Base-by-base conservation (phyloP, 495 filamentous ascomycete species). In the Lasiosphaeriaceae sp. region DNA sequence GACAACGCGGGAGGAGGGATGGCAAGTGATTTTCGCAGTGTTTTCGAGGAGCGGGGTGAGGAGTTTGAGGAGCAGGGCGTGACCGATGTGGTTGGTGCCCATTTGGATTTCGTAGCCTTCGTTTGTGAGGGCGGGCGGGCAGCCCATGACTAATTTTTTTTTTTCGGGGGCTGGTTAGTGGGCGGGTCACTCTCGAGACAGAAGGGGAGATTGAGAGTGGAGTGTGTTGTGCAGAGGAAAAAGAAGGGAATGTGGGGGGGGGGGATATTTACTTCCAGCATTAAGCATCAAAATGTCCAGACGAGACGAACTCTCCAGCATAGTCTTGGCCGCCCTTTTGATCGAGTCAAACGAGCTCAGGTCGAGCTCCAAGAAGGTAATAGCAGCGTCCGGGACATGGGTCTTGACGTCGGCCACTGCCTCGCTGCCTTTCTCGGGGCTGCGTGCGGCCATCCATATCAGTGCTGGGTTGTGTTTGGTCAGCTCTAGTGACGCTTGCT, bases 101-200 rank as follows among this genome's bases (percentile, higher is more conserved):
- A 90, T 81, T 53, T 88, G 83, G 35, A 83, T 77, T 63, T 90
- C 86, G 62, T 83, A 85, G 14, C 86, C 85, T 16, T 89, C 83
- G 9, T 75, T 65, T 11, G 86, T 89, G 6, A 71, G 64, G 0
- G 67, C 65, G 1, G 71, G 69, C 2, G 82, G 76, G 12, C 75
- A 57, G 5, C 72, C 80, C 83, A 88, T 86, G 55, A 88, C 77
- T 47, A 14, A n/a, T n/a, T n/a, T n/a, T 37, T 8, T 37, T 35
- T 35, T 41, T 41, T 14, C 6, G 5, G 12, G 39, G 1, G 1
- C 5, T 14, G 6, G 24, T 23, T 21, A 48, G 24, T 48, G 12
- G 11, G 9, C 46, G 11, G 26, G 44, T 47, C 6, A 47, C 16
- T 47, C 6, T 19, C 19, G 44, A 19, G 0, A 47, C 34, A 37